Percentiles rank a stretch among this genome's conserved stretches.
These are phyloP conservation scores for Centrapalus pauciflorus DNA, from an alignment of 129 eudicot genomes.

Conservation along the genomic window DNA sequence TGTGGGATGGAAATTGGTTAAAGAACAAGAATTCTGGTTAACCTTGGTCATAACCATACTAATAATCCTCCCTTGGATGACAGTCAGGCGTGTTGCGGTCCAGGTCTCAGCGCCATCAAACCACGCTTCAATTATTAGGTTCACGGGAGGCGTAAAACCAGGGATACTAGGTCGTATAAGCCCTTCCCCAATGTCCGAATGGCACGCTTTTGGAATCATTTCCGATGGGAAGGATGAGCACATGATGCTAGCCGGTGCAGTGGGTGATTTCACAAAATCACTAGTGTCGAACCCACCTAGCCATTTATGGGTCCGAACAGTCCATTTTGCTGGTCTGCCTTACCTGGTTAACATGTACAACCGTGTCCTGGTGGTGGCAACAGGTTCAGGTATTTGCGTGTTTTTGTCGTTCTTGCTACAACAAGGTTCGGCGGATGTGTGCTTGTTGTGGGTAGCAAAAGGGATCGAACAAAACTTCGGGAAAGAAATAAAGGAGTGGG, in stretches of 20 bases:
- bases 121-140: conserved; percentile 69
- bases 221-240: conserved; percentile 59
- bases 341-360: conserved; percentile 69
- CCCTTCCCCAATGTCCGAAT: conserved; percentile 72
- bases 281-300: conserved; percentile 57
- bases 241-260: conserved; percentile 88
- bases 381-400: conserved; percentile 76
- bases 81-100: conserved; percentile 57
- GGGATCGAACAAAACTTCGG: conserved; percentile 71
- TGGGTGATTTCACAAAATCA: conserved; percentile 69
- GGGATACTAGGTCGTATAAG: conserved; percentile 75
- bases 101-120: conserved; percentile 53
- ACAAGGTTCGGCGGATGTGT: conserved; percentile 51
- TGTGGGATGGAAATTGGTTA: conserved; percentile 28
- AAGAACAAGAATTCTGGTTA: conserved; percentile 58
- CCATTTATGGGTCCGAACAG: conserved; percentile 69
- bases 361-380: conserved; percentile 62
- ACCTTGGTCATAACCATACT: conserved; percentile 43
- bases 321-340: conserved; percentile 71
- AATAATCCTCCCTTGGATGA: conserved; percentile 59
- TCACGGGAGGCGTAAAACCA: conserved; percentile 59
- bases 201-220: conserved; percentile 81
- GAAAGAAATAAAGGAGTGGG: conserved; percentile 51
- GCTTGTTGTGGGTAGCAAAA: conserved; percentile 69
- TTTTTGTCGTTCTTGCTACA: conserved; percentile 63